Evolutionary conservation across 768 basidiomycete genomes (phyloP), one percentile per base, ranked within the genome.

Genomic region (Russula sp.): DNA sequence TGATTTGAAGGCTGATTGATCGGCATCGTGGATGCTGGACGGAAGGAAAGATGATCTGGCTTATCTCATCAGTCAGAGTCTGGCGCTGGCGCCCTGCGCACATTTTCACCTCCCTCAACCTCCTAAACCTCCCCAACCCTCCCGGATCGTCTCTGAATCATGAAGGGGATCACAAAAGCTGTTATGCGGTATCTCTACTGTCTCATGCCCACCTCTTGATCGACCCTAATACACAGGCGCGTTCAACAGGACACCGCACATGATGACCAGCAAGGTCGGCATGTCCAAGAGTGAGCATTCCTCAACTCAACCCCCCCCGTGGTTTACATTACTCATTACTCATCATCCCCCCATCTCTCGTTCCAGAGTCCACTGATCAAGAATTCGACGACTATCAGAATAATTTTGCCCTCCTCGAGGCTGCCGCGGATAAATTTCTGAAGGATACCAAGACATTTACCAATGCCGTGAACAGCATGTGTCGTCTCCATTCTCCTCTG

Each of bases 371-470:
- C 5, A 79, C 75, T 70, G 94, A 95, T 78, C 84, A 90, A 22
- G 93, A 95, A 73, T 96, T 94, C 76, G 92, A 96, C 69, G 92
- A 94, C 64, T 90, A 86, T 69, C 82, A 86, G 67, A 82, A 87
- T 50, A 85, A 91, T 73, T 96, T 97, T 74, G 75, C 81, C 13
- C 72, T 81, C 4, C 79, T 98, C 68, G 94, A 98, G 76, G 76
- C 82, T 57, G 87, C 90, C 28, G 83, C 89, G 0, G 94, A 95
- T 73, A 94, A 94, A 78, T 78, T 98, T 62, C 76, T 94, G 70
- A 98, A 98, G 79, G 95, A 99, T 72, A 87, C 90, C 36, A 92
- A 89, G 71, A 80, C 85, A 6, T 98, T 94, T 77, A 84, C 84
- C 18, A 94, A 98, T 48, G 83, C 89, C 30, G 89, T 97, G 60